Conservation (phyloP, 176 grass and related monocot genomes). For the Phoenix dactylifera region DNA sequence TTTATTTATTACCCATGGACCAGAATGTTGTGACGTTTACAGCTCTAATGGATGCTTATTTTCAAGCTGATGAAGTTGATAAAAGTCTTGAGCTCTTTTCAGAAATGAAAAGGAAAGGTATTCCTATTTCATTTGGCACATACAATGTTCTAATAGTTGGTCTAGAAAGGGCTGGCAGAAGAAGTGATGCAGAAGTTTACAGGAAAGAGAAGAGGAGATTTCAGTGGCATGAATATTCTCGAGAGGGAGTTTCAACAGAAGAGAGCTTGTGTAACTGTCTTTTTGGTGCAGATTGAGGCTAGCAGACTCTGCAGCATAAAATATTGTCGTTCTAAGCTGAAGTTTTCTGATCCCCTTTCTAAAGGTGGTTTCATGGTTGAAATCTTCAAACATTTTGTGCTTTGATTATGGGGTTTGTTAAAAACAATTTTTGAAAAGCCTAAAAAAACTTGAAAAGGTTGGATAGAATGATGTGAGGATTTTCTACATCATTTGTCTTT, state of each 20-base stretch:
- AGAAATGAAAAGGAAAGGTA: conserved; percentile 37
- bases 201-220: conserved; percentile 56
- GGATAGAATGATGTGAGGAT: too few species aligned
- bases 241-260: conserved; percentile 23
- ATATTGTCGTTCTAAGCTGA: too few species aligned
- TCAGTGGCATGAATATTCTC: conserved; percentile 34
- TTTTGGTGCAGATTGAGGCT: conserved; percentile 22
- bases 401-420: too few species aligned
- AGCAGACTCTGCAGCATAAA: too few species aligned
- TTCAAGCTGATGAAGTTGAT: conserved; percentile 48
- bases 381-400: too few species aligned
- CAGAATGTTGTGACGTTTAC: conserved; percentile 54
- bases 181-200: conserved; percentile 36
- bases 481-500: too few species aligned
- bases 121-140: conserved; percentile 38
- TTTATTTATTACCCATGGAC: conserved; percentile 37
- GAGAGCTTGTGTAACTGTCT: conserved; percentile 58
- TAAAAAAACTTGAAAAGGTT: too few species aligned
- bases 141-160: conserved; percentile 56
- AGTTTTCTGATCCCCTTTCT: too few species aligned
- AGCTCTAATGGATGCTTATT: conserved; percentile 52
- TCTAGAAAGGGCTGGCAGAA: conserved; percentile 42
- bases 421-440: too few species aligned
- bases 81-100: conserved; percentile 31
- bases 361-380: too few species aligned